Base-by-base conservation (phyloP, 2,329 filamentous ascomycete species). In the Cryphonectria carpinicola region DNA sequence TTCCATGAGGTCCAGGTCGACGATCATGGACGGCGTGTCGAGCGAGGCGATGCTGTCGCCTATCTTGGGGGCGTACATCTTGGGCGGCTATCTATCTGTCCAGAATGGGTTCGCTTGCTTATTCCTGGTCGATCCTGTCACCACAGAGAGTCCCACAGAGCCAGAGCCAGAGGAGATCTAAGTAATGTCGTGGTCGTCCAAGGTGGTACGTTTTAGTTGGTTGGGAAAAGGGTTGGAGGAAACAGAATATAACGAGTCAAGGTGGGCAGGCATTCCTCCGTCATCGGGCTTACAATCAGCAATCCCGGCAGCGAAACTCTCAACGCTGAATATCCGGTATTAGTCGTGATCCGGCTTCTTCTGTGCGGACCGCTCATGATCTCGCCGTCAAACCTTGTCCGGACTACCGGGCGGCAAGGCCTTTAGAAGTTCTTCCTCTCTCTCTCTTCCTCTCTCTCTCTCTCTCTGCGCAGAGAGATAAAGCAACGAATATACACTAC, bases 11-110 rank as follows among this genome's bases (percentile, higher is more conserved):
- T 84, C 81, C 13, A 87, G 81, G 66, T 87, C 82, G 62, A 87
- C 85, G 61, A 88, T 81, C 85, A 88, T 87, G 67, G 85, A 87
- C 0, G 86, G 86, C 0, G 86, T 88, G 74, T 88, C 86, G 60
- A 88, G 84, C 70, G 75, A 76, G 4, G 78, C 77, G 74, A 86
- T 71, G 17, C 71, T 71, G 72, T 84, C 82, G 65, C 84, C 84
- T 62, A 84, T 73, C 72, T 81, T 77, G 14, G 83, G 83, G 46
- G 75, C 64, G 74, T 84, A 84, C 68, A 70, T 70, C 22, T 66
- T 66, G 56, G 61, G 17, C 46, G 10, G 22, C 28, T 11, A 22
- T 28, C 8, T 39, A 17, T 22, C 43, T 7, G 32, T 32, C 32
- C 32, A 32, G 43, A 49, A 22, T 2, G 17, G 43, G 43, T 49